Evolutionary conservation across 1,139 yeast species (phyloP).

Genomic region (Suhomyces chickasaworum): DNA sequence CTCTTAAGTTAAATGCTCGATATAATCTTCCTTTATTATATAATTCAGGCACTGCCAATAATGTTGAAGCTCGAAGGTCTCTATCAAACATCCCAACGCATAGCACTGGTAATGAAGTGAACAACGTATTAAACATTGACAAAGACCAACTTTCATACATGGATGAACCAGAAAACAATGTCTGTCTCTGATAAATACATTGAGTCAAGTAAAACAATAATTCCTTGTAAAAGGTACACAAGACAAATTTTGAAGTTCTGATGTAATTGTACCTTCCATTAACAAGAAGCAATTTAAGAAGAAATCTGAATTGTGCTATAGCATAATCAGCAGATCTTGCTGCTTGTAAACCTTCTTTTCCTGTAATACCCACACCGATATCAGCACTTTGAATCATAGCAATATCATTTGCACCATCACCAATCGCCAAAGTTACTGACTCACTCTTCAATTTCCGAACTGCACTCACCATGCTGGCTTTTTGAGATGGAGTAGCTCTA

Average conservation of each 20-base stretch:
- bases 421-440: slow-evolving; percentile 89
- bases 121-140: slow-evolving; percentile 94
- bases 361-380: slow-evolving; percentile 96
- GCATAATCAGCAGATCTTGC: slow-evolving; percentile 95
- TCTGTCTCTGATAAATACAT: slow-evolving; percentile 80
- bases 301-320: slow-evolving; percentile 87
- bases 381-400: slow-evolving; percentile 99
- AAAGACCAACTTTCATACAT: slow-evolving; percentile 94
- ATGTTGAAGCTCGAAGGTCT: slow-evolving; percentile 84
- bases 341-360: slow-evolving; percentile 95
- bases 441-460: slow-evolving; percentile 66
- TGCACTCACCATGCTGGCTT: slow-evolving; percentile 82
- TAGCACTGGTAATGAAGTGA: slow-evolving; percentile 88
- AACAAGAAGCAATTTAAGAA: slow-evolving; percentile 79
- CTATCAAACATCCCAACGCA: slow-evolving; percentile 95
- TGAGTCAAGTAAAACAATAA: slow-evolving; percentile 86
- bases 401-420: slow-evolving; percentile 99
- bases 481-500: slow-evolving; percentile 96
- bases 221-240: slow-evolving; percentile 95
- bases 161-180: slow-evolving; percentile 91
- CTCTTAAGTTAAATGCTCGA: slow-evolving; percentile 68
- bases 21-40: slow-evolving; percentile 77
- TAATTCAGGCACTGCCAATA: slow-evolving; percentile 88
- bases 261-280: slow-evolving; percentile 96
- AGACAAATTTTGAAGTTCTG: slow-evolving; percentile 86